Evolutionary conservation across 2,329 filamentous ascomycete species (phyloP).

Genomic region (Tothia fuscella): DNA sequence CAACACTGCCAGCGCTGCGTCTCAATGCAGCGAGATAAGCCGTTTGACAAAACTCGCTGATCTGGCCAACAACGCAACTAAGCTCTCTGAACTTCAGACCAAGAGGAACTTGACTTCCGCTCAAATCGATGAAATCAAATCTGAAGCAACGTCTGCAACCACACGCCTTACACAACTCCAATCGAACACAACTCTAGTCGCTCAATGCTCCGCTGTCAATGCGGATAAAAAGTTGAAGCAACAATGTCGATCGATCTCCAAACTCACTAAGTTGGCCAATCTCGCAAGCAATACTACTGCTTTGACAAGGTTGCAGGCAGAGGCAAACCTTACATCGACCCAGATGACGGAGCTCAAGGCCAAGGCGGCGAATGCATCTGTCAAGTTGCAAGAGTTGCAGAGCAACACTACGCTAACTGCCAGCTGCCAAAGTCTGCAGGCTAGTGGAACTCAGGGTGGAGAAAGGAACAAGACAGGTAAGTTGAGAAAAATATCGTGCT

Average conservation of each 20-base stretch:
- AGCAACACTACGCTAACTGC: slow-evolving; percentile 20
- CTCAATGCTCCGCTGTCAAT: slow-evolving; percentile 17
- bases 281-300: slow-evolving; percentile 20
- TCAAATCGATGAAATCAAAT: slow-evolving; percentile 18
- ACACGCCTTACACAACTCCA: slow-evolving; percentile 16
- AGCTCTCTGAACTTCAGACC: slow-evolving; percentile 18
- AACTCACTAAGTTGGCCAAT: slow-evolving; percentile 15
- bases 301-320: slow-evolving; percentile 16
- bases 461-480: slow-evolving; percentile 3
- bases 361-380: slow-evolving; percentile 16
- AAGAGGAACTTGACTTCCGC: slow-evolving; percentile 17
- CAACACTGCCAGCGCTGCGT: neutral
- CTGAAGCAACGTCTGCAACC: slow-evolving; percentile 18
- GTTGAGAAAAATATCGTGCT: too few relatives aligned
- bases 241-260: slow-evolving; percentile 18
- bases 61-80: slow-evolving; percentile 20
- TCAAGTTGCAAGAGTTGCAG: slow-evolving; percentile 17
- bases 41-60: slow-evolving; percentile 17
- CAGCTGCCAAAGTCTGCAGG: slow-evolving; percentile 17
- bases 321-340: slow-evolving; percentile 17
- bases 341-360: slow-evolving; percentile 17
- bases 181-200: slow-evolving; percentile 19
- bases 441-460: neutral
- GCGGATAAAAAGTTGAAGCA: slow-evolving; percentile 16
- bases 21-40: slow-evolving; percentile 16